phyloP scores from a whole-genome alignment of 352 stramenopile genomes.

The Phytophthora fragariae region DNA sequence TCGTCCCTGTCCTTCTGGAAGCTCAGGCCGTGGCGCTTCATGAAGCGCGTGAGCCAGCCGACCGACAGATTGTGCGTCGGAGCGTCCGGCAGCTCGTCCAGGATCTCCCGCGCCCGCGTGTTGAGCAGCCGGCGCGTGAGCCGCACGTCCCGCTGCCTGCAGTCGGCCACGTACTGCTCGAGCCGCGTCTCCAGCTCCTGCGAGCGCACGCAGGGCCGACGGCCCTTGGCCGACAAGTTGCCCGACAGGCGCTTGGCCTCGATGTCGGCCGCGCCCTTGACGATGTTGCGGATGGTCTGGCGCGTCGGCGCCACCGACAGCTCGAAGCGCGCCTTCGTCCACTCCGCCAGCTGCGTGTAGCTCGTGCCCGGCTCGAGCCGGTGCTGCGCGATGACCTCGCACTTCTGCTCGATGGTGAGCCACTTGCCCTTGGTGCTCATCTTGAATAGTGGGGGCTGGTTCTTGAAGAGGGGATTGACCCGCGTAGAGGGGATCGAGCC shows the following conservation, averaged over 20 bases:
- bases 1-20: conserved; percentile 30
- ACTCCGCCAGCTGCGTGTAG: conserved; percentile 33
- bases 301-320: conserved; percentile 25
- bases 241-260: conserved; percentile 23
- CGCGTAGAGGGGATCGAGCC: conserved; percentile 10
- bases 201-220: conserved; percentile 23
- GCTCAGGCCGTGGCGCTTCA: conserved; percentile 30
- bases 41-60: conserved; percentile 38
- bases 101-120: conserved; percentile 22
- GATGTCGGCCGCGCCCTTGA: conserved; percentile 24
- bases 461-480: conserved; percentile 27
- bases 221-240: conserved; percentile 16
- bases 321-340: conserved; percentile 28
- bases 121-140: conserved; percentile 28
- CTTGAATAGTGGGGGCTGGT: background rate
- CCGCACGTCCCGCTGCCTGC: background rate
- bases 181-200: conserved; percentile 27
- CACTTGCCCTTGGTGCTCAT: conserved; percentile 38
- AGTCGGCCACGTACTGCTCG: conserved; percentile 20
- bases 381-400: conserved; percentile 36
- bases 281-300: conserved; percentile 32
- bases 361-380: conserved; percentile 16
- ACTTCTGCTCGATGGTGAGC: conserved; percentile 40
- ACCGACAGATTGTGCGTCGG: conserved; percentile 28
- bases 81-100: conserved; percentile 26